Evolutionary conservation across 257 asterid genomes (phyloP), one percentile per base, ranked within the genome.

Genomic region (Cynanchum wilfordii): DNA sequence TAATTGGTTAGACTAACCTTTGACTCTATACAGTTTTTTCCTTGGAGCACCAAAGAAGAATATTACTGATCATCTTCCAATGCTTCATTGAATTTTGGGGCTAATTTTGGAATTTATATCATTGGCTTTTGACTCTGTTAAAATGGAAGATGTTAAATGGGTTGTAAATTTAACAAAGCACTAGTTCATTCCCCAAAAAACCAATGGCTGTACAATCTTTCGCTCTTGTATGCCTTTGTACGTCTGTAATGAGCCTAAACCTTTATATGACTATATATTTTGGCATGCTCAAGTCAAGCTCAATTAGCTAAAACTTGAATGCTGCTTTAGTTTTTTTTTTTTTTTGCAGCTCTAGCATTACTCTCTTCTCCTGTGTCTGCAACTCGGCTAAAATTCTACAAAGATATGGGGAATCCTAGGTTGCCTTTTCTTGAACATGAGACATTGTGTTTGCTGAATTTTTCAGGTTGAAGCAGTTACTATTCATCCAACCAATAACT

Each of bases 401-500:
- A 59, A 13, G n/a, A 29, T 16, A 62, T 62, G 67, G 24, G n/a
- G 3, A 63, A 2, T 63, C 10, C 10, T 60, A 3, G 45, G 45
- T 30, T 33, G 16, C 30, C 24, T 62, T 63, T 63, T 17, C 67
- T 16, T 33, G 49, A 27, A 6, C 9, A 33, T 17, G 17, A 57
- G 25, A 15, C 9, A 36, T 33, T 19, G 12, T 62, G 6, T 45
- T 33, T 25, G 33, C 38, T 36, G 7, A 63, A 33, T 17, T 17
- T 63, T 13, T 66, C 88, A 95, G 99, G 99, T 95, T 79, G 96
- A 90, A 87, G 97, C 99, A 58, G 98, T 95, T 66, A 95, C 99
- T 16, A 70, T 95, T 79, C 99, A 95, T 76, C 97, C 99, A 36
- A 95, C 99, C 81, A 87, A 89, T 71, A 87, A 88, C 59, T 95